phyloP scores from a whole-genome alignment of 2,329 filamentous ascomycete species.

The Keithomyces neogunnii region DNA sequence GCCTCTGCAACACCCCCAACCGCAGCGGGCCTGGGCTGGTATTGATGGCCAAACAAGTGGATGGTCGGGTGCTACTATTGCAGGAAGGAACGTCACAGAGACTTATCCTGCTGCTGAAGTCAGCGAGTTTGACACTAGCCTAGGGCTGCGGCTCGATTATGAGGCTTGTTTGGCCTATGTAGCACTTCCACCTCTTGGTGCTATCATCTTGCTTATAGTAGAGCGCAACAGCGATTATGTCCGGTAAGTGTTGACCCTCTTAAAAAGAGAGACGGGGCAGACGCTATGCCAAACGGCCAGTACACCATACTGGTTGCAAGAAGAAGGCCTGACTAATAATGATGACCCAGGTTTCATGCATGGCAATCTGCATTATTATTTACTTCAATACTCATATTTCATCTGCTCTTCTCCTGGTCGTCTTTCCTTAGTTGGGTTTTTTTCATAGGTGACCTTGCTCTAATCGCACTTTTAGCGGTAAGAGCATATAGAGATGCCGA shows the following conservation, averaged over 20 bases:
- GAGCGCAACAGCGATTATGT: slow-evolving; percentile 98
- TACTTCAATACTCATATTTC: slow-evolving; percentile 63
- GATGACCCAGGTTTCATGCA: slow-evolving; percentile 67
- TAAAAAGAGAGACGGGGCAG: not conserved
- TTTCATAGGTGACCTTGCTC: slow-evolving; percentile 62
- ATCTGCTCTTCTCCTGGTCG: slow-evolving; percentile 82
- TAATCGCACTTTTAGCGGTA: slow-evolving; percentile 69
- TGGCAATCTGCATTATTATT: slow-evolving; percentile 90
- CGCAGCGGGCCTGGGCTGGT: slow-evolving; percentile 44
- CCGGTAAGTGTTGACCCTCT: slow-evolving; percentile 45
- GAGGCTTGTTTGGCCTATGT: slow-evolving; percentile 89
- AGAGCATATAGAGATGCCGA: slow-evolving; percentile 79
- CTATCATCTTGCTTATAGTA: slow-evolving; percentile 72
- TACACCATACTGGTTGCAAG: not conserved
- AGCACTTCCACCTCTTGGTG: slow-evolving; percentile 74
- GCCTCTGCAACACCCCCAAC: slow-evolving; percentile 41
- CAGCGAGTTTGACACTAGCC: slow-evolving; percentile 82
- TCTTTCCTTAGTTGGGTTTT: slow-evolving; percentile 76
- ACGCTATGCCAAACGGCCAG: not conserved
- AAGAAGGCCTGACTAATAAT: slow-evolving; percentile 12
- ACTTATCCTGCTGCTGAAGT: slow-evolving; percentile 41
- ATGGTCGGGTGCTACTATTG: slow-evolving; percentile 10
- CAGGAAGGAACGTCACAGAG: slow-evolving; percentile 21
- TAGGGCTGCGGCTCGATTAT: slow-evolving; percentile 78
- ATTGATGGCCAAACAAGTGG: slow-evolving; percentile 29